Base-by-base conservation (phyloP, 1,284 basidiomycete species). In the Ustilago tritici region DNA sequence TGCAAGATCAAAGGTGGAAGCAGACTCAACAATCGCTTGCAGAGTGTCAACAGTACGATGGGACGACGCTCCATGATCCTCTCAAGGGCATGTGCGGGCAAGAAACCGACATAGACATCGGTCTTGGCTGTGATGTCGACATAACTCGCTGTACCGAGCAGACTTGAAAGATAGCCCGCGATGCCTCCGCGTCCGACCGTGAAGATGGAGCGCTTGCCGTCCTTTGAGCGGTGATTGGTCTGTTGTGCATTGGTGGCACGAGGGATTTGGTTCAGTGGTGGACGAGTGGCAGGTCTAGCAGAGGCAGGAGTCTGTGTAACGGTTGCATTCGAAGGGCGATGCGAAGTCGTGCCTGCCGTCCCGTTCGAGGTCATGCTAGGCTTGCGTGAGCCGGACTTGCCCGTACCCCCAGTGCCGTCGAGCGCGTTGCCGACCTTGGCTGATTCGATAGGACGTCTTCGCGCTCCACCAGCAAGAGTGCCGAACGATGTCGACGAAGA, bases 81-180 rank as follows among this genome's bases (percentile, higher is more conserved):
- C 82, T 98, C 94, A 49, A 99, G 88, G 1, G 96, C 93, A 82
- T 92, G 90, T 2, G 93, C 91, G 0, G 97, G 94, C 32, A 99
- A 87, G 86, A 95, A 96, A 0, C 96, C 96, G 65, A 99, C 96
- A 81, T 96, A 99, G 11, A 92, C 93, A 86, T 99, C 96, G 0
- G 95, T 98, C 88, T 98, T 98, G 8, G 97, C 95, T 52, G 90
- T 92, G 80, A 99, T 97, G 86, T 96, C 95, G 52, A 98, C 95
- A 85, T 98, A 99, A 7, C 94, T 96, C 17, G 95, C 92, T 41
- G 93, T 94, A 67, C 92, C 93, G 71, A 94, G 94, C 5, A 99
- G 89, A 0, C 95, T 95, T 15, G 95, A 93, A n/a, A 99, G 89
- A 86, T 99, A 99, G 4, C 97, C 97, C 2, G 96, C 96, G 62